Conservation (phyloP, 805 yeast species). For the Ogataea paradorogensis region DNA sequence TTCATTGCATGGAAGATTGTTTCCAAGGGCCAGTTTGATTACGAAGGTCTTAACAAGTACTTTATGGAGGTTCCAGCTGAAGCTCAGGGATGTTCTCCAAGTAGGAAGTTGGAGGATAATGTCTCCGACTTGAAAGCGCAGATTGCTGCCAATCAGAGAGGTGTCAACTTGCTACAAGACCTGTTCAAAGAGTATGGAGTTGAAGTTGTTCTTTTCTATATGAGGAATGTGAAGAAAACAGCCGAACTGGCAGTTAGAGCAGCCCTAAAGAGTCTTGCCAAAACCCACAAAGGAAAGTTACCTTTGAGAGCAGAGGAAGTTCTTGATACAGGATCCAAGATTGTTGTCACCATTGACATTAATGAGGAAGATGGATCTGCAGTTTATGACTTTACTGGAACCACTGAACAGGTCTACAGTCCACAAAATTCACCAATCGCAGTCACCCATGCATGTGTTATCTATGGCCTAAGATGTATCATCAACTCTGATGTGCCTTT, state of each 20-base stretch:
- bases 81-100: conserved; percentile 51
- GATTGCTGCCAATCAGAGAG: conserved; percentile 51
- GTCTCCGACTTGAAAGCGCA: conserved; percentile 49
- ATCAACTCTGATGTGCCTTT: conserved; percentile 53
- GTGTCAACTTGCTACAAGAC: conserved; percentile 42
- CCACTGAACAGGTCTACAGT: conserved; percentile 51
- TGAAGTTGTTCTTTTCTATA: conserved; percentile 44
- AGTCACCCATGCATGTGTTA: conserved; percentile 52
- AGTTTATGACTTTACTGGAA: conserved; percentile 53
- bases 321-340: conserved; percentile 57
- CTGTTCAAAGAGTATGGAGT: conserved; percentile 44
- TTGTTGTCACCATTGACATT: conserved; percentile 42
- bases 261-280: conserved; percentile 36
- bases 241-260: conserved; percentile 46
- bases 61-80: conserved; percentile 48
- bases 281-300: conserved; percentile 35
- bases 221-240: conserved; percentile 44
- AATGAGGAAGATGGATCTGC: conserved; percentile 41
- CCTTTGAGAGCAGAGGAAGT: conserved; percentile 45
- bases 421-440: conserved; percentile 56
- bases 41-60: conserved; percentile 45
- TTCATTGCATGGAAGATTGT: conserved; percentile 53
- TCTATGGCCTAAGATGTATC: conserved; percentile 50
- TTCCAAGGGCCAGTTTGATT: conserved; percentile 48
- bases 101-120: conserved; percentile 53